Base-by-base conservation (phyloP, 2,329 filamentous ascomycete genomes). In the Coniochaeta prunicola region DNA sequence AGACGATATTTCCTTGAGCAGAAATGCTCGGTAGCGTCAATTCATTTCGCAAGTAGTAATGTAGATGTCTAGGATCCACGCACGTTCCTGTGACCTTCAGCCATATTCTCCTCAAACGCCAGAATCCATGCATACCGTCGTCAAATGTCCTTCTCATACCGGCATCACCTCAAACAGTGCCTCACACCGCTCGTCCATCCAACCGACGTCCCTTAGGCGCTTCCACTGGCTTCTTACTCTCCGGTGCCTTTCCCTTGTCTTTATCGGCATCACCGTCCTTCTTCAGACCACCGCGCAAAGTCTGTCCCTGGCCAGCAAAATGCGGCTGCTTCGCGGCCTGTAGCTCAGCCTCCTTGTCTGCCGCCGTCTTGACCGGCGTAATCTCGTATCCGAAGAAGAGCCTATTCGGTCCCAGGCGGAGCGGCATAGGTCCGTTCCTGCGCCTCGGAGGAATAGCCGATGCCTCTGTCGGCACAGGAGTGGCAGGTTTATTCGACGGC, bases 321-420 rank as follows among this genome's bases (percentile, higher is more conserved):
- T 86, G 85, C n/a, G 88, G 88, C 63, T 85, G 84, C 60, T 81
- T 80, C 4, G 82, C 80, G n/a, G 85, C 79, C 61, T 85, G 82
- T 38, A 85, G 81, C 60, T 88, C 85, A 61, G 86, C 80, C 57
- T 85, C 83, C 69, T 85, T 86, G 59, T 91, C 85, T 36, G 85
- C 88, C 59, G 88, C 85, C 9, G 90, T 90, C 77, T 91, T 92
- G 45, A 96, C 80, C 0, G 93, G 93, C 72, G 89, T 96, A 70
- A 96, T 83, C 68, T 96, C 89, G 68, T 97, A 99, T 3, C 94
- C 94, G 63, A 99, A 96, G 79, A 99, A 99, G 4, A 99, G 80
- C 74, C 97, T 96, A 67, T 94, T 94, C 0, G 90, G 88, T 0
- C 91, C 84, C 57, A 99, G 73, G 30, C 94, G 83, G 8, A 99